Evolutionary conservation across 108 stramenopile species (phyloP).

Genomic region (Cyclotella choctawhatcheeana): DNA sequence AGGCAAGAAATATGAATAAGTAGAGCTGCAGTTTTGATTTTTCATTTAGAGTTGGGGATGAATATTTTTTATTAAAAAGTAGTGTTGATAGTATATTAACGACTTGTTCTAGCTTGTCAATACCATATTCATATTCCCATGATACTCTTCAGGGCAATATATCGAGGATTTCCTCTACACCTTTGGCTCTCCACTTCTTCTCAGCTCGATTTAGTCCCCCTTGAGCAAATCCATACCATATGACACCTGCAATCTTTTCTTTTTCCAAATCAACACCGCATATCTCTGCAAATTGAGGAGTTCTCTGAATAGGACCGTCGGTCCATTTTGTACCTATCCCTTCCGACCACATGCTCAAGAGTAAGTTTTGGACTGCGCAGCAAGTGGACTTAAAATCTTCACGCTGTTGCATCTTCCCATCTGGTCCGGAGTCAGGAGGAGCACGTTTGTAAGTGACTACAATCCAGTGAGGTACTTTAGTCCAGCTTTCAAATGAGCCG

Average conservation of each 20-base stretch:
- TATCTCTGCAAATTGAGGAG: slow-evolving; percentile 64
- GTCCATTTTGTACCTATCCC: slow-evolving; percentile 84
- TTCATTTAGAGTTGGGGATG: not conserved
- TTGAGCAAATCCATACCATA: slow-evolving; percentile 79
- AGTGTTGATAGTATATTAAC: no score
- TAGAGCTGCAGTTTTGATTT: not conserved
- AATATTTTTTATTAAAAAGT: not conserved
- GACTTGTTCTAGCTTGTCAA: no score
- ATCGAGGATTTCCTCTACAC: slow-evolving; percentile 65
- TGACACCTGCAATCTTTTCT: slow-evolving; percentile 63
- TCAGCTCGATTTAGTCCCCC: slow-evolving; percentile 61
- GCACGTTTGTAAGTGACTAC: slow-evolving; percentile 59
- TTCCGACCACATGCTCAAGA: slow-evolving; percentile 72
- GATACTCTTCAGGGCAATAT: slow-evolving; percentile 56
- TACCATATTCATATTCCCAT: no score
- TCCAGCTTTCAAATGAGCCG: slow-evolving; percentile 56
- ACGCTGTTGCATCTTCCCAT: slow-evolving; percentile 48
- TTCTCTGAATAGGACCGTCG: slow-evolving; percentile 65
- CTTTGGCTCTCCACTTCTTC: slow-evolving; percentile 59
- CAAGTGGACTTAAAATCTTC: slow-evolving; percentile 66
- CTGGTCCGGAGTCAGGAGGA: slow-evolving; percentile 46
- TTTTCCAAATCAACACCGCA: slow-evolving; percentile 65
- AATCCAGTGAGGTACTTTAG: slow-evolving; percentile 69
- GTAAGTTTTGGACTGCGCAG: slow-evolving; percentile 76
- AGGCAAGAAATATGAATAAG: not conserved